Base-by-base conservation (phyloP, 306 rosid species). In the Dryas alaskensis region DNA sequence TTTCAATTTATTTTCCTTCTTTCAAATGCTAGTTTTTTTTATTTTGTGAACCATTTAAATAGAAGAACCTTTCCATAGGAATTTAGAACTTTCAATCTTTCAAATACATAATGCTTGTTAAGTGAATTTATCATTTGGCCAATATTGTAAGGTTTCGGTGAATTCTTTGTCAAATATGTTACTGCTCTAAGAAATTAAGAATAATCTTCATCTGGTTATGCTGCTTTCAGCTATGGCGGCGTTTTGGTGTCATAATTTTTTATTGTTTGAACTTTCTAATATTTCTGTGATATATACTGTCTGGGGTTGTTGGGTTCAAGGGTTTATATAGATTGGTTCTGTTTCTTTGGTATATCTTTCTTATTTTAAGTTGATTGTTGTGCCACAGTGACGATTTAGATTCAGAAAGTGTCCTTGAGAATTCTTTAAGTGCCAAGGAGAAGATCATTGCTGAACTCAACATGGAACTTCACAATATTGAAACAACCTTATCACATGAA, bases 381-480 rank as follows among this genome's bases (percentile, higher is more conserved):
- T 69, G 79, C 65, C 81, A 80, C 91, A 94, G 99, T 78, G 97
- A 89, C 66, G 83, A 79, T 83, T 67, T 81, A 45, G 99, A 94
- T 83, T 86, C 97, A 77, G 87, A 84, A 73, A 92, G 84, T 50
- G 76, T 83, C 64, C 99, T 94, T 65, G 99, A 94, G 86, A 92
- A 87, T 83, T 92, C 97, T 79, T 82, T 94, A 85, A 90, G 81
- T 88, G 96, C 93, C 66, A 94, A 94, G 79, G 99, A 92, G 85
- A 94, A 90, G 87, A 84, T 86, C 74, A 92, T 94, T 65, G 90
- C 97, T 52, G 99, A 94, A 80, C 82, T 94, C 81, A 94, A 94
- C 88, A 82, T 88, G 95, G 99, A 94, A 78, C 96, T 94, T 60
- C 99, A 92, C 85, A 87, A 86, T 75, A 85, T 92, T 76, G 97